Percentiles rank a stretch among this genome's conserved stretches.
Conservation (phyloP, 1,284 basidiomycete genomes). For the Microbotryomycetes sp. region DNA sequence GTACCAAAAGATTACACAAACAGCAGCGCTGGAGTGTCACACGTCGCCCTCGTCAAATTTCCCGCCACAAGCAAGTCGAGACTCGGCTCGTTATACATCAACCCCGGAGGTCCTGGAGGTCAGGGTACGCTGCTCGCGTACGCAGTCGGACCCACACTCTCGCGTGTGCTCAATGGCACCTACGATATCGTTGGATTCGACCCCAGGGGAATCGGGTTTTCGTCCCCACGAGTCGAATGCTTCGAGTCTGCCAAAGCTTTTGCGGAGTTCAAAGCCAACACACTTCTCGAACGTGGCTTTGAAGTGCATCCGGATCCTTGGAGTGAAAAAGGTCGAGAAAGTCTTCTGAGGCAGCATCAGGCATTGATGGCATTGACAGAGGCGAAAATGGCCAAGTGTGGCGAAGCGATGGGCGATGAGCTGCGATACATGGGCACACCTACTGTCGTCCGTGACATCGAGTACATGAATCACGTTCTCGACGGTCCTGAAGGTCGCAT, state of each 20-base stretch:
- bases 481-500: conserved; percentile 48
- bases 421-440: conserved; percentile 48
- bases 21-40: conserved; percentile 35
- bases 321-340: conserved; percentile 34
- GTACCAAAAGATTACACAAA: conserved; percentile 44
- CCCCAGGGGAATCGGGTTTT: conserved; percentile 46
- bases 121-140: conserved; percentile 15
- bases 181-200: conserved; percentile 49
- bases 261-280: conserved; percentile 44
- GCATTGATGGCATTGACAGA: conserved; percentile 44
- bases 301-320: conserved; percentile 40
- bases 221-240: conserved; percentile 45
- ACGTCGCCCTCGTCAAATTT: conserved; percentile 39
- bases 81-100: conserved; percentile 30
- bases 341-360: conserved; percentile 42
- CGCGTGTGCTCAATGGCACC: conserved; percentile 39
- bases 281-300: conserved; percentile 44
- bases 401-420: conserved; percentile 45
- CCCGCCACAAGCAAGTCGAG: conserved; percentile 34
- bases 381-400: conserved; percentile 44
- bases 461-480: conserved; percentile 44
- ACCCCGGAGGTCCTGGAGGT: conserved; percentile 41
- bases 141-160: conserved; percentile 5
- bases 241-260: conserved; percentile 39
- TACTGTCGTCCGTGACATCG: conserved; percentile 48